phyloP scores from a whole-genome alignment of 108 stramenopile species.

The Ochromonas danica region DNA sequence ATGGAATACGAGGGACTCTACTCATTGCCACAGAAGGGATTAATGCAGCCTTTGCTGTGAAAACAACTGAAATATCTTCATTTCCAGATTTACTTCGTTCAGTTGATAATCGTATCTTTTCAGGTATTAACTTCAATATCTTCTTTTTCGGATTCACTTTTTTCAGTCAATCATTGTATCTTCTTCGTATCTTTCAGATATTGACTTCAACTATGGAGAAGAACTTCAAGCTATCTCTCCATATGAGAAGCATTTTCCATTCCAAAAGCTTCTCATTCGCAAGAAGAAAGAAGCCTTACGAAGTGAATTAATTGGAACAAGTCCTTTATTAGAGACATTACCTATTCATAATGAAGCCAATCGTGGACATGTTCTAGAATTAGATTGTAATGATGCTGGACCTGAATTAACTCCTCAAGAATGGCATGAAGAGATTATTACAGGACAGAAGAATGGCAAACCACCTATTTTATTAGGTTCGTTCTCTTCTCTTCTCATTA shows the following conservation, averaged over 20 bases:
- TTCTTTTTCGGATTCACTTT: background rate
- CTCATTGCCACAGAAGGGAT: background rate
- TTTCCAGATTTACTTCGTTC: background rate
- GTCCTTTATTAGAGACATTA: too few relatives aligned
- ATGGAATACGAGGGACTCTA: background rate
- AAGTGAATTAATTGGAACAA: too few relatives aligned
- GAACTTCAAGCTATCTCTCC: background rate
- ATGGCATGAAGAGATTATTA: slow-evolving; percentile 69
- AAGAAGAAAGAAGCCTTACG: slow-evolving; percentile 79
- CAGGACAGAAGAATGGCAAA: background rate
- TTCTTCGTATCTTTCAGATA: too few relatives aligned
- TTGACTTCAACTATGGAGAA: background rate
- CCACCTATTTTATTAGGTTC: background rate
- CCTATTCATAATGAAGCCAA: too few relatives aligned
- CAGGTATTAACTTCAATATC: background rate
- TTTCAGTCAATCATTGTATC: too few relatives aligned
- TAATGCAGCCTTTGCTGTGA: background rate
- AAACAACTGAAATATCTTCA: too few relatives aligned
- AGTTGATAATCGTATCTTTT: background rate
- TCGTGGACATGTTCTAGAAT: too few relatives aligned
- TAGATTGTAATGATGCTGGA: slow-evolving; percentile 82
- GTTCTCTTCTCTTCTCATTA: too few relatives aligned
- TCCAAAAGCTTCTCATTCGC: slow-evolving; percentile 76
- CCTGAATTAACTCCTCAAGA: slow-evolving; percentile 85
- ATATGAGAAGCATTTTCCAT: slow-evolving; percentile 56